Conservation (phyloP, 116 monocot species). For the Dioscorea cayenensis region DNA sequence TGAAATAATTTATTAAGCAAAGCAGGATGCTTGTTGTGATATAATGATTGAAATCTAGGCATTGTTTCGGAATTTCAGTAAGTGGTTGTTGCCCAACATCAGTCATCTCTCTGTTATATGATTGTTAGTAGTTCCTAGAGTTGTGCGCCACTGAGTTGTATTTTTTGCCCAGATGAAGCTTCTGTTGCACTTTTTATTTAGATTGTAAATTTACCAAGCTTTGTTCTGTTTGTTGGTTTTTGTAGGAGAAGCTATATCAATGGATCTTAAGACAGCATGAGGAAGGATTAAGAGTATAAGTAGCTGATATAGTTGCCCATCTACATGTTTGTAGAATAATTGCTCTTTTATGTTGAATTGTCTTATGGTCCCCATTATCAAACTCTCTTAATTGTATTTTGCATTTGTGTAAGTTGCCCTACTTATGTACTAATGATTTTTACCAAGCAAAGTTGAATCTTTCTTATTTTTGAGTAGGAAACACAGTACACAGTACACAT, state of each 20-base stretch:
- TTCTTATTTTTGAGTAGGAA: too few relatives aligned
- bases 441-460: too few relatives aligned
- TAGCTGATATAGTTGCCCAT: slow-evolving; percentile 35
- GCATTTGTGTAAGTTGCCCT: neutral
- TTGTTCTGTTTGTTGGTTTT: neutral
- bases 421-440: neutral
- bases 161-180: too few relatives aligned
- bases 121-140: too few relatives aligned
- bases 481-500: too few relatives aligned
- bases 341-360: neutral
- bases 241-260: slow-evolving; percentile 37
- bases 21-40: too few relatives aligned
- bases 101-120: too few relatives aligned
- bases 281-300: slow-evolving; percentile 26
- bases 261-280: slow-evolving; percentile 43
- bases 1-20: too few relatives aligned
- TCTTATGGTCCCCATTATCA: neutral
- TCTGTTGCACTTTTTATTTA: neutral
- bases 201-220: neutral
- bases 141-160: too few relatives aligned
- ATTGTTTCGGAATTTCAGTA: too few relatives aligned
- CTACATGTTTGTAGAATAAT: slow-evolving; percentile 33
- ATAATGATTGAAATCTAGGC: too few relatives aligned
- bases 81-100: too few relatives aligned
- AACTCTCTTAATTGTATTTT: neutral